These are phyloP conservation scores for Fusarium floridanum DNA, from an alignment of 2,329 filamentous ascomycete genomes.

Conservation along the genomic window DNA sequence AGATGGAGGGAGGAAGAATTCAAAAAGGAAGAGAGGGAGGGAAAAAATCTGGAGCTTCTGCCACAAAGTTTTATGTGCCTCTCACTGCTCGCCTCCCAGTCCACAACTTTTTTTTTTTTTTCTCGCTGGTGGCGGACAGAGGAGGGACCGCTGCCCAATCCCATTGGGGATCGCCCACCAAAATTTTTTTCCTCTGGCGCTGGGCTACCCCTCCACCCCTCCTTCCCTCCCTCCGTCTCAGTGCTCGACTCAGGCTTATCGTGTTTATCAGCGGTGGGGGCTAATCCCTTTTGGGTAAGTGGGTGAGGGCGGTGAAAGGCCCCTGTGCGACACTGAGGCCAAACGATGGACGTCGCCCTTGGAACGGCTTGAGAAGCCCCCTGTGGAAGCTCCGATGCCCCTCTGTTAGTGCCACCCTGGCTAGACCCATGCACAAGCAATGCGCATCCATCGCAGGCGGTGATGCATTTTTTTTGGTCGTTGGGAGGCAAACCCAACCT, in stretches of 20 bases:
- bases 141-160: slow-evolving; percentile 20
- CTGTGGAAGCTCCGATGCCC: slow-evolving; percentile 35
- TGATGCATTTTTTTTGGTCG: slow-evolving; percentile 25
- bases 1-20: slow-evolving; percentile 45
- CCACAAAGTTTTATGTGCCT: slow-evolving; percentile 53
- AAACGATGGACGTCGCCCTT: slow-evolving; percentile 12
- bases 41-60: slow-evolving; percentile 42
- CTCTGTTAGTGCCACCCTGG: slow-evolving; percentile 25
- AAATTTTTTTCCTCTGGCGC: slow-evolving; percentile 37
- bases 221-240: slow-evolving; percentile 33
- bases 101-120: slow-evolving; percentile 49
- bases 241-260: slow-evolving; percentile 51
- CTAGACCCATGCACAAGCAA: slow-evolving; percentile 42
- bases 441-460: slow-evolving; percentile 31
- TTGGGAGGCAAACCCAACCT: slow-evolving; percentile 31
- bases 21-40: slow-evolving; percentile 49
- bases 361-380: slow-evolving; percentile 23
- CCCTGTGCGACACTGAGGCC: slow-evolving; percentile 12
- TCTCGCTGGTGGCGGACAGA: slow-evolving; percentile 20
- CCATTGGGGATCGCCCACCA: slow-evolving; percentile 23
- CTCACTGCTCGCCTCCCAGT: slow-evolving; percentile 33
- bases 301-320: slow-evolving; percentile 46
- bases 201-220: slow-evolving; percentile 45
- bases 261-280: slow-evolving; percentile 43
- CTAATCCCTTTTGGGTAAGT: slow-evolving; percentile 38